A percentile compares a stretch with the other conserved stretches of the same genome.
Conservation (phyloP, 2,329 filamentous ascomycete genomes). For the Emydomyces testavorans region DNA sequence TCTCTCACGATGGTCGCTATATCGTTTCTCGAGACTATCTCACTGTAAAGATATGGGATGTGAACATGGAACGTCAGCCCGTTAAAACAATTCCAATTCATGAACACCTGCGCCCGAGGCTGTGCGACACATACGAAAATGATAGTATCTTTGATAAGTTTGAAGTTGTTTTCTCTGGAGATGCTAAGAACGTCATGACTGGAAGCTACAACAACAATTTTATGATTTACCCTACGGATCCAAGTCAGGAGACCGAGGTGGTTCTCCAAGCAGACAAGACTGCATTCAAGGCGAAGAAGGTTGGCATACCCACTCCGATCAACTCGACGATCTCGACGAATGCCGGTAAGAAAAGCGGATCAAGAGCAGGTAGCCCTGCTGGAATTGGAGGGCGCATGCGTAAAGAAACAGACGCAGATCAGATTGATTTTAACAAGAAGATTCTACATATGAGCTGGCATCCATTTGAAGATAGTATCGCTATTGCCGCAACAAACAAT, state of each 20-base stretch:
- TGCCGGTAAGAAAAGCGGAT: conserved; percentile 74
- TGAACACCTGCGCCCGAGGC: conserved; percentile 81
- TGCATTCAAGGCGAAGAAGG: conserved; percentile 99
- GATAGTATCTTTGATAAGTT: conserved; percentile 99
- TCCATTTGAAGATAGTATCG: conserved; percentile 98
- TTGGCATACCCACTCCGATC: conserved; percentile 93
- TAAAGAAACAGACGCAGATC: conserved; percentile 97
- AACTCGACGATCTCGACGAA: conserved; percentile 59
- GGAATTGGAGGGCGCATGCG: conserved; percentile 88
- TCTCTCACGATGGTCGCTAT: conserved; percentile 91
- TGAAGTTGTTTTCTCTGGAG: conserved; percentile 95
- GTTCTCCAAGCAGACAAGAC: conserved; percentile 97
- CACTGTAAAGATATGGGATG: conserved; percentile 99
- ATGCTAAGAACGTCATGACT: conserved; percentile 98
- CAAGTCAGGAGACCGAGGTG: conserved; percentile 91
- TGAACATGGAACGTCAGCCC: conserved; percentile 96
- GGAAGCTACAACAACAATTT: conserved; percentile 99
- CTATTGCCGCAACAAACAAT: conserved; percentile 98
- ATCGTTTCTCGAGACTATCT: conserved; percentile 96
- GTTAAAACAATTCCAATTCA: conserved; percentile 98
- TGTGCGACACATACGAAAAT: conserved; percentile 98
- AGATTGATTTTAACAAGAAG: conserved; percentile 99
- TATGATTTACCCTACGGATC: conserved; percentile 98
- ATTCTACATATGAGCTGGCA: conserved; percentile 99
- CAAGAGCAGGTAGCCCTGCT: conserved; percentile 77